phyloP scores from a whole-genome alignment of 345 rosid species.

The Salix exigua region DNA sequence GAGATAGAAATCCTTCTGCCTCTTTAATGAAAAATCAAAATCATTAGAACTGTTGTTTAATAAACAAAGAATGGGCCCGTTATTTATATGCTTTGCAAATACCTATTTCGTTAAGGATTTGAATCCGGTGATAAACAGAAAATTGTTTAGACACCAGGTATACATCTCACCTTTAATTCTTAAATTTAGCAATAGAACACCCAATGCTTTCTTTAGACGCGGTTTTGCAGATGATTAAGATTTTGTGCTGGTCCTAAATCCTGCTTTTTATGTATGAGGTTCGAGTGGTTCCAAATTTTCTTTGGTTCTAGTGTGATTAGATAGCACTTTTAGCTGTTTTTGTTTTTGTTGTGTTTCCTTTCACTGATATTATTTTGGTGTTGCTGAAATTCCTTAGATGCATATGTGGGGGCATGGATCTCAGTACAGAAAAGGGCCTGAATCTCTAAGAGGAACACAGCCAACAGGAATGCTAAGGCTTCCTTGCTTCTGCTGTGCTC shows the following conservation, averaged over 20 bases:
- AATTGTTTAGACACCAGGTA: too few species aligned
- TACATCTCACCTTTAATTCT: too few species aligned
- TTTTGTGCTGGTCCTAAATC: conserved; percentile 3
- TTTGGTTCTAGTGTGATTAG: conserved; percentile 12
- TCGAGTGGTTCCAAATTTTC: neutral
- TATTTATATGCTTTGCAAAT: too few species aligned
- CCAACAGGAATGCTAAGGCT: conserved; percentile 70
- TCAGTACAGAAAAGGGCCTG: conserved; percentile 57
- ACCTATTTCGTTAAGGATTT: too few species aligned
- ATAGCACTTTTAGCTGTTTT: conserved; percentile 1
- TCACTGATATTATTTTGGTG: neutral
- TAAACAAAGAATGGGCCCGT: too few species aligned
- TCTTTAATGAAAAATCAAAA: too few species aligned
- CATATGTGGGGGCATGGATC: conserved; percentile 73
- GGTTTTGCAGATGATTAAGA: conserved; percentile 1
- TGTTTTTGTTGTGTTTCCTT: neutral
- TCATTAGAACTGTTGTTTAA: too few species aligned
- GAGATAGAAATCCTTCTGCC: too few species aligned
- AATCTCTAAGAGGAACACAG: conserved; percentile 62
- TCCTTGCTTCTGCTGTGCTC: conserved; percentile 67
- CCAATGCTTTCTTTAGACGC: neutral
- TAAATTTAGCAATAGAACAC: neutral
- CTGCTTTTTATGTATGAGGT: conserved; percentile 11
- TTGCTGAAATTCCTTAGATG: conserved; percentile 33
- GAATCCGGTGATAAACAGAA: too few species aligned